These are phyloP conservation scores for Acer yangbiense DNA, from an alignment of 345 rosid genomes.

Conservation along the genomic window DNA sequence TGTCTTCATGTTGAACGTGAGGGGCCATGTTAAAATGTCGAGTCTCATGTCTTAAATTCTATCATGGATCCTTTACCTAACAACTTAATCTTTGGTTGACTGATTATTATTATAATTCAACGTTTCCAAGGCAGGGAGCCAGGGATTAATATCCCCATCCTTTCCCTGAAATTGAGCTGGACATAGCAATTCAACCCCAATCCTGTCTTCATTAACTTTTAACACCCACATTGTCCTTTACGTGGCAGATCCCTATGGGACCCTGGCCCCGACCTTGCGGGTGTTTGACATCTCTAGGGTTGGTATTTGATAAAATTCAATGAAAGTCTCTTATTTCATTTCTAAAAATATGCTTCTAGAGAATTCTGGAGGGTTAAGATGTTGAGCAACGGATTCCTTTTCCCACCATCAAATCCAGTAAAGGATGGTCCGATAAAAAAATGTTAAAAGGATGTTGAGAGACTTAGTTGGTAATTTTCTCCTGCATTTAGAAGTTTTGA, in stretches of 20 bases:
- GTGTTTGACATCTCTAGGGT: background rate
- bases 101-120: background rate
- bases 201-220: background rate
- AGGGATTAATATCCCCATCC: background rate
- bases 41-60: background rate
- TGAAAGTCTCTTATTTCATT: background rate
- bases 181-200: background rate
- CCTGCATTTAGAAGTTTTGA: conserved; percentile 1
- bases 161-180: background rate
- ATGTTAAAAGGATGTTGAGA: background rate
- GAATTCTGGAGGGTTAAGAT: background rate
- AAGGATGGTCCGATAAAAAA: background rate
- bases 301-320: background rate
- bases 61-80: background rate
- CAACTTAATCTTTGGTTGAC: background rate
- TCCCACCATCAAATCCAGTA: background rate
- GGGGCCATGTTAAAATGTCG: background rate
- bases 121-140: background rate
- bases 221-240: background rate
- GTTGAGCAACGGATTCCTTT: background rate
- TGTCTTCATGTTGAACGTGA: background rate
- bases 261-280: background rate
- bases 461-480: background rate
- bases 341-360: background rate
- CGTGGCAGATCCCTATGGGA: background rate